Base-by-base conservation (phyloP, 768 basidiomycete genomes). In the Suillus hirtellus region DNA sequence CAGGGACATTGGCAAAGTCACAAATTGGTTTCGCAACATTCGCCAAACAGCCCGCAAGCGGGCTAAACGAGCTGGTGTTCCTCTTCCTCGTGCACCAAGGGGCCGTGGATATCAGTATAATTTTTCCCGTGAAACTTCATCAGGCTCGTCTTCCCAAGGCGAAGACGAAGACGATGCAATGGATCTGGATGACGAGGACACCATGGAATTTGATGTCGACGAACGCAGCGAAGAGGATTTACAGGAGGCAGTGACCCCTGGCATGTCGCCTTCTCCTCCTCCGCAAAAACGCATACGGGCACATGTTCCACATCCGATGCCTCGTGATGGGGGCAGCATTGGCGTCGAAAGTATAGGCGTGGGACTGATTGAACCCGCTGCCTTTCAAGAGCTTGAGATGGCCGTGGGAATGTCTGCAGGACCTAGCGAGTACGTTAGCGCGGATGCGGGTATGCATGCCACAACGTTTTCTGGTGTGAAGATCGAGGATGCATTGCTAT, bases 11-110 rank as follows among this genome's bases (percentile, higher is more conserved):
- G 88, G 87, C 66, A 92, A 91, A 76, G 90, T 93, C 60, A 92
- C 91, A 19, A 93, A 93, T 73, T 93, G 91, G 91, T 93, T 93
- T 81, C 82, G 91, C 42, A 93, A 93, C 71, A 81, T 93, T 63
- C 84, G 91, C 43, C 91, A 93, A 76, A 89, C 89, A 19, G 83
- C 90, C n/a, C 78, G 90, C 49, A 92, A 87, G 75, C 86, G 90
- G 27, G 82, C 84, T 62, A 86, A 81, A 76, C 84, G 78, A 66
- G 72, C 76, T 78, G 81, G 68, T 76, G 78, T 24, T 54, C 55
- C 40, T 31, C 62, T 69, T 11, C 53, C 43, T 43, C 59, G 78
- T 52, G 54, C 68, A 66, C 65, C 40, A 78, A 31, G 81, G 80
- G 64, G 80, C 83, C 55, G 82, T 83, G 66, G 79, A 78, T 60